phyloP scores from a whole-genome alignment of 2,329 filamentous ascomycete genomes.

The Ascosphaera pollenicola region DNA sequence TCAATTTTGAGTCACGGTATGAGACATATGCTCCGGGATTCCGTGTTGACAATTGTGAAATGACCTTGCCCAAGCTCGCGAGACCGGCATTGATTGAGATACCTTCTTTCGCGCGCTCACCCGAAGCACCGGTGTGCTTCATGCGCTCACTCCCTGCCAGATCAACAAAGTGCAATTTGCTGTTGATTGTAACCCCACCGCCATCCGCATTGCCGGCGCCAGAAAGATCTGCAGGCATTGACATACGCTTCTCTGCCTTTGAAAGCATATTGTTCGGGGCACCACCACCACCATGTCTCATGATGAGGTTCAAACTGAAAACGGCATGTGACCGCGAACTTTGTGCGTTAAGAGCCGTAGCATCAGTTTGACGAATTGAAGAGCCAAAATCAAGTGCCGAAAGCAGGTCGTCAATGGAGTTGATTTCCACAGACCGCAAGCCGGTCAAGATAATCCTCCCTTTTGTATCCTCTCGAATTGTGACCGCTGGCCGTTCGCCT shows the following conservation, averaged over 20 bases:
- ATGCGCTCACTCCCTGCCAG: constrained; percentile 86
- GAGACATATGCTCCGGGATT: constrained; percentile 78
- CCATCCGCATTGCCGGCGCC: constrained; percentile 31
- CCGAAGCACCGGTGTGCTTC: constrained; percentile 92
- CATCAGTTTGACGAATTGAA: constrained; percentile 83
- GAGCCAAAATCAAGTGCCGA: constrained; percentile 82
- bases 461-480: constrained; percentile 82
- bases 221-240: constrained; percentile 49
- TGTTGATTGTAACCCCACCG: constrained; percentile 63
- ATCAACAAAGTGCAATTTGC: constrained; percentile 97
- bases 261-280: constrained; percentile 19
- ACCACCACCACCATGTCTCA: constrained; percentile 15
- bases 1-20: constrained; percentile 94
- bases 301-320: constrained; percentile 76
- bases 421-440: constrained; percentile 67
- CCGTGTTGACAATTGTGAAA: constrained; percentile 86
- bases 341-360: constrained; percentile 91
- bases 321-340: constrained; percentile 95
- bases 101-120: constrained; percentile 81
- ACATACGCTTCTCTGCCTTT: constrained; percentile 60
- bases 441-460: constrained; percentile 89
- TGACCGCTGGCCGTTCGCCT: constrained; percentile 56
- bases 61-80: constrained; percentile 89
- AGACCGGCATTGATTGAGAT: constrained; percentile 97
- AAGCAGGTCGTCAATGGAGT: constrained; percentile 78